Percentiles rank a stretch among this genome's conserved stretches.
Evolutionary conservation across 257 asterid genomes (phyloP).

Genomic region (Solanum megistacrolobum): DNA sequence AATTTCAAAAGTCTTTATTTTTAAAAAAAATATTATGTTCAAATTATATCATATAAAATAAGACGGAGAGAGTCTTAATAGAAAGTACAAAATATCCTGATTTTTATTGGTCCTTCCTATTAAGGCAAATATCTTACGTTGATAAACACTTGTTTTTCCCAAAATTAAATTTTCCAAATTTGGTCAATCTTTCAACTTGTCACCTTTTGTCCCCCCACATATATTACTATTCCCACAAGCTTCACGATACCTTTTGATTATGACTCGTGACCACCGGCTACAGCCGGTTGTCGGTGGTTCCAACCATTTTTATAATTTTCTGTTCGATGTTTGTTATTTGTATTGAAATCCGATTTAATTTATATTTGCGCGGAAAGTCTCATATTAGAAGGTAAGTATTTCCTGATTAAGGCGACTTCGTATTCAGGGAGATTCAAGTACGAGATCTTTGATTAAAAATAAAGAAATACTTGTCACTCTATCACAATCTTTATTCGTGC

Average conservation of each 20-base stretch:
- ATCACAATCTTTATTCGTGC: too few relatives aligned
- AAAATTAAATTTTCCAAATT: background rate
- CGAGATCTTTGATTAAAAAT: too few relatives aligned
- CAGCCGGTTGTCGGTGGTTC: background rate
- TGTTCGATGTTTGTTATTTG: too few relatives aligned
- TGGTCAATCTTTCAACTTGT: background rate
- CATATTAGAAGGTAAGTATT: too few relatives aligned
- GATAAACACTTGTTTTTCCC: background rate
- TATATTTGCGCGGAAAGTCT: accelerated
- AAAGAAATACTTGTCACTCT: too few relatives aligned
- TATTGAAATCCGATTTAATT: too few relatives aligned
- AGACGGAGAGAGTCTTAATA: too few relatives aligned
- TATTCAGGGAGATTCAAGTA: too few relatives aligned
- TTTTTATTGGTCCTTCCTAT: background rate
- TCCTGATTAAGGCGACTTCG: accelerated
- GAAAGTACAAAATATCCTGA: background rate
- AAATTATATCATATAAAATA: too few relatives aligned
- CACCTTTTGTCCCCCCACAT: background rate
- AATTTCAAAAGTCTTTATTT: too few relatives aligned
- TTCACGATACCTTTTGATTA: background rate
- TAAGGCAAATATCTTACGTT: background rate
- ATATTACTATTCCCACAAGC: background rate
- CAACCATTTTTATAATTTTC: background rate
- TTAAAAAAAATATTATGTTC: too few relatives aligned
- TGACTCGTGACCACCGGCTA: background rate